Evolutionary conservation across 306 rosid genomes (phyloP), one percentile per base, ranked within the genome.

Genomic region (Dalbergia oliveri): DNA sequence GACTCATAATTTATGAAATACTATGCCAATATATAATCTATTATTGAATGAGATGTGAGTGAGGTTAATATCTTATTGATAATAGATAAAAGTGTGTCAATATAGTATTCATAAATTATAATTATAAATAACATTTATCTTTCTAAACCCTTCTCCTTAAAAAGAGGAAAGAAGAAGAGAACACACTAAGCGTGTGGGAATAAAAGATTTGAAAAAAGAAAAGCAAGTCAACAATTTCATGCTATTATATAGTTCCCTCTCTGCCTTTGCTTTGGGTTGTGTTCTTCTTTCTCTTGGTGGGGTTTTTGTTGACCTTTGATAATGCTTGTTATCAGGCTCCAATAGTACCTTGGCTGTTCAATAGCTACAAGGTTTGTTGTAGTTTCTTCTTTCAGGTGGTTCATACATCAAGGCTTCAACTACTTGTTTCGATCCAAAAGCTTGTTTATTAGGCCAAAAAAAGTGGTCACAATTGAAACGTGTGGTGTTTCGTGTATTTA

Each of bases 181-280:
- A 82, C 84, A 89, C 88, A 69, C 84, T 65, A 68, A 77, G 81
- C 85, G 77, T 85, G 83, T 85, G 44, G 21, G 61, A 34, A 45
- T 33, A 63, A 61, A 51, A 70, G 51, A 3, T 50, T 54, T 73
- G 8, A 4, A 13, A 50, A 66, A 79, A 56, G 80, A 77, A 81
- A 81, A 69, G 49, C 18, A 6, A 73, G 77, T 71, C 84, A 79
- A 81, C 89, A 78, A 90, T 79, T 85, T 82, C 82, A 63, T 77
- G 83, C 85, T 84, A 84, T 84, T 26, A 74, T 54, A 16, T 87
- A 77, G 82, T 81, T 69, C 80, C 82, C 76, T 62, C 66, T 18
- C 5, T 13, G 34, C 35, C 72, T 74, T 86, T 76, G 81, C 84
- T 81, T 84, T 78, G 69, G 76, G 66, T 50, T 57, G 73, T 80